Conservation (phyloP, 495 filamentous ascomycete species). For the Tricharina praecox region DNA sequence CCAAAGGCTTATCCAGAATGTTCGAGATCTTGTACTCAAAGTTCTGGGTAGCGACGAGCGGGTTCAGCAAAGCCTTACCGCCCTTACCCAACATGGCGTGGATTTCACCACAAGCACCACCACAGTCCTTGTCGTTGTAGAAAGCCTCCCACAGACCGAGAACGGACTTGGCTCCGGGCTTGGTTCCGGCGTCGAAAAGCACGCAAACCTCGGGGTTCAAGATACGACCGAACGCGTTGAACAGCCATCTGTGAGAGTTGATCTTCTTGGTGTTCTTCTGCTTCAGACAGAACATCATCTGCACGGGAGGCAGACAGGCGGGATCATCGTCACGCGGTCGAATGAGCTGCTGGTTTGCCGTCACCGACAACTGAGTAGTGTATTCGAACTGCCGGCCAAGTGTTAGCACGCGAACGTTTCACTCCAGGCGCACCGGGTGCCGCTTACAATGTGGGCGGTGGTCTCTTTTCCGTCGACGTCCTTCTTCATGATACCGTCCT, state of each 20-base stretch:
- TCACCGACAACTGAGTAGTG: constrained; percentile 29
- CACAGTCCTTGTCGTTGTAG: constrained; percentile 29
- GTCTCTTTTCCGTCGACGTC: constrained; percentile 29
- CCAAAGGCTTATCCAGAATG: constrained; percentile 30
- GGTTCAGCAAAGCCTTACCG: constrained; percentile 28
- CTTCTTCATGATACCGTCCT: constrained; percentile 29
- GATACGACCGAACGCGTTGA: constrained; percentile 30
- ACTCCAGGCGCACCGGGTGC: neutral
- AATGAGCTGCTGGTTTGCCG: constrained; percentile 81
- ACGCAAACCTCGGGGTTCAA: constrained; percentile 30
- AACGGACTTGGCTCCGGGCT: constrained; percentile 27
- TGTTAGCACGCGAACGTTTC: constrained; percentile 10
- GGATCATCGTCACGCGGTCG: constrained; percentile 48
- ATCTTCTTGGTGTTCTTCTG: constrained; percentile 32
- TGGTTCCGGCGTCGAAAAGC: constrained; percentile 30
- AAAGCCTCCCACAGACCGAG: constrained; percentile 30
- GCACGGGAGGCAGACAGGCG: constrained; percentile 26
- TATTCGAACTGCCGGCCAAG: constrained; percentile 26
- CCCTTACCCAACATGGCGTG: constrained; percentile 31
- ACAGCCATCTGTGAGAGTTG: constrained; percentile 31
- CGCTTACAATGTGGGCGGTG: constrained; percentile 29
- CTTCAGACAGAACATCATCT: constrained; percentile 31
- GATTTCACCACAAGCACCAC: constrained; percentile 31
- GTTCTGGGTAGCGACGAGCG: constrained; percentile 29
- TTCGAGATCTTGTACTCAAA: constrained; percentile 33